Conservation (phyloP, 1,284 basidiomycete species). For the Puccinia sorghi region DNA sequence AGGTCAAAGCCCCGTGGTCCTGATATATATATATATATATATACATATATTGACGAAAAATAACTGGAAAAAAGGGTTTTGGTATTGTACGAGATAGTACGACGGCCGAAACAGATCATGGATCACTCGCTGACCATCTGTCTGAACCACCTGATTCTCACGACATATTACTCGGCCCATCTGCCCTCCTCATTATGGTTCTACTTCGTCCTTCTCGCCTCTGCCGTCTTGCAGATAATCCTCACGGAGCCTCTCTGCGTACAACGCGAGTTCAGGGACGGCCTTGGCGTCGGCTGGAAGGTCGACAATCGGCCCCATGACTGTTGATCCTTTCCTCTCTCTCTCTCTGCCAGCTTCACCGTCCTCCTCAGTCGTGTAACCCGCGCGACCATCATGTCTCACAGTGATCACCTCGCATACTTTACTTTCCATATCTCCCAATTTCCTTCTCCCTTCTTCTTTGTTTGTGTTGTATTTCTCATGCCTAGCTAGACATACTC, state of each 20-base stretch:
- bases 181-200: constrained; percentile 87
- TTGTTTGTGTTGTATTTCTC: no score
- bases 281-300: constrained; percentile 64
- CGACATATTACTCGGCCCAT: constrained; percentile 82
- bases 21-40: no score
- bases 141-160: constrained; percentile 85
- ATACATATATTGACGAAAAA: not conserved
- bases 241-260: constrained; percentile 86
- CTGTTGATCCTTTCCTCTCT: not conserved
- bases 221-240: constrained; percentile 73
- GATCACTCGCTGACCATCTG: constrained; percentile 88
- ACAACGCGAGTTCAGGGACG: constrained; percentile 85
- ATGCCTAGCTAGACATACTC: no score
- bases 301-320: constrained; percentile 44
- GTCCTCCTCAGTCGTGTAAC: not conserved
- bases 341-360: not conserved
- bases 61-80: constrained; percentile 67
- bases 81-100: constrained; percentile 80
- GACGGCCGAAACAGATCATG: constrained; percentile 86
- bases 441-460: no score
- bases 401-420: no score
- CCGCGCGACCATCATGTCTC: no score
- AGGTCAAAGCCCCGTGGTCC: not conserved
- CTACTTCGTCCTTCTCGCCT: constrained; percentile 75
- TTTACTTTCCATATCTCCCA: no score